These are phyloP conservation scores for Abortiporus biennis DNA, from an alignment of 1,284 basidiomycete species.

Conservation along the genomic window DNA sequence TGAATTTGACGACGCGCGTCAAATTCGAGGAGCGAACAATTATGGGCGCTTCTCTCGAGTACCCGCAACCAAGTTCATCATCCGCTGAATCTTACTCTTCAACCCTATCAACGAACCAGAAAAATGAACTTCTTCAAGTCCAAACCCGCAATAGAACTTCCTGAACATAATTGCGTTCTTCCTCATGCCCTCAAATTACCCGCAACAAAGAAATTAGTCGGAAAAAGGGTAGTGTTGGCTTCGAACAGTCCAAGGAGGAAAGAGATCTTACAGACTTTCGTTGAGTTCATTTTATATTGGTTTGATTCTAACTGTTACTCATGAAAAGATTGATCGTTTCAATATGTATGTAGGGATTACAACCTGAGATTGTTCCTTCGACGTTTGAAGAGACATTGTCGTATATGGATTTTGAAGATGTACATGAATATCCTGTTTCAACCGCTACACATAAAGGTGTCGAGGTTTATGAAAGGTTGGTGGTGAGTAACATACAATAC, in stretches of 20 bases:
- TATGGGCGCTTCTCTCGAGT: too few species aligned
- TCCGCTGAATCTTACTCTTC: too few species aligned
- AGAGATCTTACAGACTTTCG: slow-evolving; percentile 79
- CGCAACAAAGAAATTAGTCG: slow-evolving; percentile 63
- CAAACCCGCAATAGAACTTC: slow-evolving; percentile 15
- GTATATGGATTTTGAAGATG: slow-evolving; percentile 63
- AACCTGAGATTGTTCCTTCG: slow-evolving; percentile 85
- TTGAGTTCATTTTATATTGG: slow-evolving; percentile 37
- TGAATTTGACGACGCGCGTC: too few species aligned
- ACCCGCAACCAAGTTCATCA: too few species aligned
- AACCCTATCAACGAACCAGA: too few species aligned
- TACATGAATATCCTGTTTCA: slow-evolving; percentile 91
- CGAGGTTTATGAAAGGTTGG: slow-evolving; percentile 86
- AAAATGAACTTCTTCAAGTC: neutral
- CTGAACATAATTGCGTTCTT: slow-evolving; percentile 45
- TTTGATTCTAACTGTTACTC: slow-evolving; percentile 2
- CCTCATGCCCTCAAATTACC: slow-evolving; percentile 67
- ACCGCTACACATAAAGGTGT: slow-evolving; percentile 91
- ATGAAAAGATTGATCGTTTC: slow-evolving; percentile 3
- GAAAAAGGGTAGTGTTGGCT: slow-evolving; percentile 78
- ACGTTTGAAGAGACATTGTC: slow-evolving; percentile 83
- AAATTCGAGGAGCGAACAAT: too few species aligned
- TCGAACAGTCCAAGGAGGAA: slow-evolving; percentile 82
- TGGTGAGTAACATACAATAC: slow-evolving; percentile 55
- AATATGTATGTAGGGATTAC: slow-evolving; percentile 56